Conservation (phyloP, 176 grass and related monocot genomes). For the Triticum urartu region DNA sequence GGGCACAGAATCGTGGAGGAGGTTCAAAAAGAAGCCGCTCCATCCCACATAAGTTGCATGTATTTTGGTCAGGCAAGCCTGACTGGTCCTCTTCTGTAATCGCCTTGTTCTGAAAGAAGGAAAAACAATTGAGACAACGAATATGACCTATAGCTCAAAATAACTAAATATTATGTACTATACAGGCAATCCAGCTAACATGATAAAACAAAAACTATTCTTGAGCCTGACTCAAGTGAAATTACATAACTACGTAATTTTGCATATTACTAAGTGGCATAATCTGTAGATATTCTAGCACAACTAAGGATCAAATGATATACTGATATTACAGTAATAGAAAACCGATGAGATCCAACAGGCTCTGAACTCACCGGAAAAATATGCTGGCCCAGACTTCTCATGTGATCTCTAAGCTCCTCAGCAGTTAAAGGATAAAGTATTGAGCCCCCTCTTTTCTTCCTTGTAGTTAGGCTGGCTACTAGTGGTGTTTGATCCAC, state of each 20-base stretch:
- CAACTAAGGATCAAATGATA: neutral
- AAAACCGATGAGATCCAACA: conserved; percentile 8
- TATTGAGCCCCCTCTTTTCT: conserved; percentile 57
- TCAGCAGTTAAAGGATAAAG: conserved; percentile 76
- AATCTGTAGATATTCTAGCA: neutral
- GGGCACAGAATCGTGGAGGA: conserved; percentile 65
- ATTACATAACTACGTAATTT: neutral
- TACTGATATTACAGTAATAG: neutral
- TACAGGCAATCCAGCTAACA: conserved; percentile 1
- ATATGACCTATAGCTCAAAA: conserved; percentile 22
- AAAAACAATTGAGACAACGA: conserved; percentile 5
- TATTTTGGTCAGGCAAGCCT: conserved; percentile 66
- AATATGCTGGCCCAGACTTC: conserved; percentile 58
- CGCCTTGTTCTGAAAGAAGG: conserved; percentile 50
- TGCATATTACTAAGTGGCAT: neutral
- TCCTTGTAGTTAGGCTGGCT: conserved; percentile 20
- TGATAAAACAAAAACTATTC: conserved; percentile 15
- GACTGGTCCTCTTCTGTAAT: conserved; percentile 29
- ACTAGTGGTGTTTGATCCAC: conserved; percentile 30
- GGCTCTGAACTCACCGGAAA: conserved; percentile 43
- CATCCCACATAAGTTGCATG: conserved; percentile 81
- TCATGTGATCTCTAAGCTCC: conserved; percentile 70
- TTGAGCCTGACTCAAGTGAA: neutral
- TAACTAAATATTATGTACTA: conserved; percentile 23
- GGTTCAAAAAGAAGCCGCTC: conserved; percentile 83